Evolutionary conservation across 31 red algal species (phyloP).

Genomic region (Endocladia muricata): DNA sequence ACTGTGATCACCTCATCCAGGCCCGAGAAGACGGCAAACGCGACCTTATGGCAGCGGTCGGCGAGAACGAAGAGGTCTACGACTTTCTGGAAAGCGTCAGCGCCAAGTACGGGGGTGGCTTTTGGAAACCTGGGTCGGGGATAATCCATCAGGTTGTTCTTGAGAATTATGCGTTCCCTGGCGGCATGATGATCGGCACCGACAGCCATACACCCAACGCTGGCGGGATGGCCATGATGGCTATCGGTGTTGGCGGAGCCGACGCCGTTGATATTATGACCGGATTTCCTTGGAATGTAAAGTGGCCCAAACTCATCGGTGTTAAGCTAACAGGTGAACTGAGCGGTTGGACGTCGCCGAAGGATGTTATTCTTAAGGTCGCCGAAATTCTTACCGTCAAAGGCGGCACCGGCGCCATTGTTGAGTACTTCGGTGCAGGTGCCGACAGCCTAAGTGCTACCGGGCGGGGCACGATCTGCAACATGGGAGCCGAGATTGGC

Average conservation of each 20-base stretch:
- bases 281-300: constrained; percentile 97
- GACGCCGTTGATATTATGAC: constrained; percentile 99
- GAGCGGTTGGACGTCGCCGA: constrained; percentile 88
- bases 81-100: constrained; percentile 83
- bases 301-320: constrained; percentile 95
- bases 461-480: constrained; percentile 98
- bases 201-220: constrained; percentile 99
- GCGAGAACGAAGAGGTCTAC: constrained; percentile 92
- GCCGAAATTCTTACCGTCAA: constrained; percentile 98
- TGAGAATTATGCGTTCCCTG: constrained; percentile 99
- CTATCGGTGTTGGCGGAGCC: constrained; percentile 97
- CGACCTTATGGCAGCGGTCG: constrained; percentile 81
- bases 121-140: constrained; percentile 98
- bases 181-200: constrained; percentile 98
- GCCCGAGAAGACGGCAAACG: constrained; percentile 77
- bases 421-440: constrained; percentile 98
- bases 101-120: constrained; percentile 93
- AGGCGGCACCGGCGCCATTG: constrained; percentile 99
- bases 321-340: constrained; percentile 94
- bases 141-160: constrained; percentile 99
- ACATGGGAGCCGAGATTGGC: constrained; percentile 99
- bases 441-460: constrained; percentile 95
- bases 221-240: constrained; percentile 87
- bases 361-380: constrained; percentile 99
- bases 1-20: constrained; percentile 98